phyloP scores from a whole-genome alignment of 306 rosid species.

The Urtica urens region DNA sequence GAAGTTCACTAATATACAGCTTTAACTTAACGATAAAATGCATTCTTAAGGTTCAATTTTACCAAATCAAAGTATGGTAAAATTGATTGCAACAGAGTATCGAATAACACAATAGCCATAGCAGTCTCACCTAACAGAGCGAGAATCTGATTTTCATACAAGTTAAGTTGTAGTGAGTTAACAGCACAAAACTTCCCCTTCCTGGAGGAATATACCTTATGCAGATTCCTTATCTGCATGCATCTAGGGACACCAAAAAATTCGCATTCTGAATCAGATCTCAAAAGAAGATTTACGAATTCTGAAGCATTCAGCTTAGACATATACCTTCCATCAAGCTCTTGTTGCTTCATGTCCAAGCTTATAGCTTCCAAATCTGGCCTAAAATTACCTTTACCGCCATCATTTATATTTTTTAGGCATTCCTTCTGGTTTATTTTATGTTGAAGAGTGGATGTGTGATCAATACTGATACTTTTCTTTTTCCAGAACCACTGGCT shows the following conservation, averaged over 20 bases:
- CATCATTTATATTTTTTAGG: conserved; percentile 18
- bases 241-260: too few relatives aligned
- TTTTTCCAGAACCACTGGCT: conserved; percentile 40
- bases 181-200: conserved; percentile 87
- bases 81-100: not conserved
- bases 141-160: conserved; percentile 93
- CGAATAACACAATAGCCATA: not conserved
- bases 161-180: conserved; percentile 57
- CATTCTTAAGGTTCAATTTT: too few relatives aligned
- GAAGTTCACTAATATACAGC: too few relatives aligned
- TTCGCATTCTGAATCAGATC: too few relatives aligned
- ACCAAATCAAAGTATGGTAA: not conserved
- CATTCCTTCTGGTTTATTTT: conserved; percentile 20
- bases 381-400: conserved; percentile 24
- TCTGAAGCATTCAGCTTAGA: conserved; percentile 13
- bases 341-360: conserved; percentile 92
- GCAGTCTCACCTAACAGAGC: conserved; percentile 77
- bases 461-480: conserved; percentile 19
- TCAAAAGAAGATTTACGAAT: conserved; percentile 11
- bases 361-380: conserved; percentile 59
- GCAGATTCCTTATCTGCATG: conserved; percentile 87
- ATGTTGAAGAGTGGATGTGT: conserved; percentile 25
- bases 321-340: conserved; percentile 77
- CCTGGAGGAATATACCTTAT: conserved; percentile 65
- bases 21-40: too few relatives aligned